Evolutionary conservation across 2,329 filamentous ascomycete genomes (phyloP).

Genomic region (Kalmusia sp.): DNA sequence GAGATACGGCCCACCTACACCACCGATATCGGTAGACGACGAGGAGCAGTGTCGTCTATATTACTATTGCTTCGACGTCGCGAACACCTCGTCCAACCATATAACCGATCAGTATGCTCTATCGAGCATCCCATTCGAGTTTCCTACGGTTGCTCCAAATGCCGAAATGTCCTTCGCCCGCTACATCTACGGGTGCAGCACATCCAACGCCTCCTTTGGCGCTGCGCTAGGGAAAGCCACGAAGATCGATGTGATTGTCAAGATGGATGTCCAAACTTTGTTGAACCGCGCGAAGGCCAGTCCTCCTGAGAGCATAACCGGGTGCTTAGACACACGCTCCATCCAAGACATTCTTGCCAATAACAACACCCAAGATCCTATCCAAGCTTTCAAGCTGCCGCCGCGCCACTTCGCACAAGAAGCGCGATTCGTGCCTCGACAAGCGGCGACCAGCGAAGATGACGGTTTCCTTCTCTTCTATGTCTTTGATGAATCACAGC

Average conservation of each 20-base stretch:
- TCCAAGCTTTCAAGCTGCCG: conserved; percentile 69
- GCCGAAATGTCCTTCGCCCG: conserved; percentile 63
- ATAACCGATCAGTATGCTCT: conserved; percentile 71
- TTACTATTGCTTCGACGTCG: conserved; percentile 69
- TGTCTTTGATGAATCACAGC: conserved; percentile 72
- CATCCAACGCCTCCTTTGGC: conserved; percentile 63
- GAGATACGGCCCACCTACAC: conserved; percentile 16
- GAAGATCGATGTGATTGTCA: conserved; percentile 71
- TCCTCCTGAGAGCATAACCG: conserved; percentile 59
- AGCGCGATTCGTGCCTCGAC: conserved; percentile 65
- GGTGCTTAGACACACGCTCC: conserved; percentile 67
- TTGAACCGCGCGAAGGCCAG: conserved; percentile 60
- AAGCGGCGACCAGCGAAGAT: conserved; percentile 58
- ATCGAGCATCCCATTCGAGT: conserved; percentile 71
- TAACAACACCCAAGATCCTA: conserved; percentile 57
- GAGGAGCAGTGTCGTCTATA: conserved; percentile 74
- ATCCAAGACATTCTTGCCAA: conserved; percentile 60
- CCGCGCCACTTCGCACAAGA: conserved; percentile 70
- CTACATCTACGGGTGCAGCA: conserved; percentile 73
- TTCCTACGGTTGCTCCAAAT: conserved; percentile 65
- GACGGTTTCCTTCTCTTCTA: conserved; percentile 73
- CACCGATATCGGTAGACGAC: conserved; percentile 51
- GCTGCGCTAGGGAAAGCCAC: conserved; percentile 68
- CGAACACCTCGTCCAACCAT: conserved; percentile 31
- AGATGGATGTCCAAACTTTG: conserved; percentile 63